A percentile compares a stretch with the other conserved stretches of the same genome.
phyloP scores from a whole-genome alignment of 805 yeast genomes.

The Wickerhamiella kurtzmanii region DNA sequence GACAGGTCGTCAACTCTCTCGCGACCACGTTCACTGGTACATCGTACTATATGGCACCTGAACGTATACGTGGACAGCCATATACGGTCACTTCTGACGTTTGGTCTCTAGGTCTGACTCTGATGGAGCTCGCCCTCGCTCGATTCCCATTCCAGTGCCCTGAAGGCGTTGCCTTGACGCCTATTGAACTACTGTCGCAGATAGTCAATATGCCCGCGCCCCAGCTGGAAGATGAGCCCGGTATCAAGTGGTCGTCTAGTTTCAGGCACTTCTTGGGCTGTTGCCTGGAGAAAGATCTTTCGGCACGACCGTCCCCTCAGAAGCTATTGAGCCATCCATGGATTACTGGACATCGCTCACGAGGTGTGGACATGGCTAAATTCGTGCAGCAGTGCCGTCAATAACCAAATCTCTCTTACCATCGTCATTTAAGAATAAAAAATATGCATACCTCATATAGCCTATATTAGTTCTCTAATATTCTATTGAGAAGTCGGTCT shows the following conservation, averaged over 20 bases:
- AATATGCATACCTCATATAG: no score
- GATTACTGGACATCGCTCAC: slow-evolving; percentile 63
- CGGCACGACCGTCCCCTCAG: slow-evolving; percentile 77
- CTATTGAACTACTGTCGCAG: slow-evolving; percentile 72
- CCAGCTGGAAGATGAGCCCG: slow-evolving; percentile 62
- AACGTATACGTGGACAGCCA: slow-evolving; percentile 88
- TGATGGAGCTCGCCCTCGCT: slow-evolving; percentile 89
- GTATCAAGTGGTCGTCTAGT: slow-evolving; percentile 66
- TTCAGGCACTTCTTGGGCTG: slow-evolving; percentile 72
- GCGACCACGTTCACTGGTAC: slow-evolving; percentile 98
- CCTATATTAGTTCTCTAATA: no score
- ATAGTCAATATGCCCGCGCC: slow-evolving; percentile 73
- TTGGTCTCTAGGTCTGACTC: slow-evolving; percentile 89
- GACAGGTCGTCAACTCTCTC: slow-evolving; percentile 86
- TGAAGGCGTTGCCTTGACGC: slow-evolving; percentile 43
- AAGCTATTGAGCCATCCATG: slow-evolving; percentile 93
- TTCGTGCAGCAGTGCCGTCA: slow-evolving; percentile 59
- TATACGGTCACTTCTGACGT: slow-evolving; percentile 92
- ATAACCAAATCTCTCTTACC: no score
- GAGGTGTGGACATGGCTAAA: slow-evolving; percentile 71
- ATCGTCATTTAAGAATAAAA: no score
- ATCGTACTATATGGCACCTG: slow-evolving; percentile 97
- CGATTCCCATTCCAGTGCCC: slow-evolving; percentile 61
- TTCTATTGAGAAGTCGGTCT: no score
- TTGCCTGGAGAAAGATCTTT: slow-evolving; percentile 68